Base-by-base conservation (phyloP, 495 filamentous ascomycete genomes). In the Xeromyces bisporus region DNA sequence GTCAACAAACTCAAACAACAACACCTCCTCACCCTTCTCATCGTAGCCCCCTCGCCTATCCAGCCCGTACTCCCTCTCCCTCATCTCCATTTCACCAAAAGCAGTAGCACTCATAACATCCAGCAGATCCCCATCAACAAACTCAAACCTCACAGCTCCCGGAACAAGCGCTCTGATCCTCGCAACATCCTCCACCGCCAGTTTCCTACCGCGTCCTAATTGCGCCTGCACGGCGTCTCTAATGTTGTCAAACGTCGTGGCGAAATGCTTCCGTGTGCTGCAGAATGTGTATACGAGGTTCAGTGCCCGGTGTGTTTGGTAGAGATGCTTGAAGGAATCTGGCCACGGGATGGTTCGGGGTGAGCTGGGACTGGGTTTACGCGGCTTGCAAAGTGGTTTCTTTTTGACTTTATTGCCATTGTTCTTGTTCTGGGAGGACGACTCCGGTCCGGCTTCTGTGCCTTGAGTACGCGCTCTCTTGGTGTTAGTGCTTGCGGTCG, bases 241-340 rank as follows among this genome's bases (percentile, higher is more conserved):
- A 31, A 97, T 77, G 24, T 74, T 93, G 14, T 86, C 76, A 43
- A 93, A 85, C 0, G 91, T 93, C 0, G 89, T 94, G 0, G 76
- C 75, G 6, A 96, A 60, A 37, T 93, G 82, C 47, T 91, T 92
- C 6, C 91, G 75, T 6, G 87, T 86, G 45, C 74, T 87, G 51
- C 80, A 85, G 53, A 97, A 96, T 1, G 89, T 96, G 44, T 81
- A 92, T 5, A 94, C 83, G 3, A 94, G 53, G 43, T 93, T 96
- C 33, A 97, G 54, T 5, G 91, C 86, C 32, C 75, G 67, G 47
- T 93, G 78, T 0, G 73, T 80, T 44, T 80, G 74, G 4, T 75
- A 70, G 6, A 97, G 67, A 23, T 60, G 56, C 26, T 69, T 73
- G 50, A 96, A 80, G 32, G 63, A 56, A 1, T 68, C 62, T 0